These are phyloP conservation scores for Pelargonium nanum DNA, from an alignment of 345 rosid species.

Conservation along the genomic window DNA sequence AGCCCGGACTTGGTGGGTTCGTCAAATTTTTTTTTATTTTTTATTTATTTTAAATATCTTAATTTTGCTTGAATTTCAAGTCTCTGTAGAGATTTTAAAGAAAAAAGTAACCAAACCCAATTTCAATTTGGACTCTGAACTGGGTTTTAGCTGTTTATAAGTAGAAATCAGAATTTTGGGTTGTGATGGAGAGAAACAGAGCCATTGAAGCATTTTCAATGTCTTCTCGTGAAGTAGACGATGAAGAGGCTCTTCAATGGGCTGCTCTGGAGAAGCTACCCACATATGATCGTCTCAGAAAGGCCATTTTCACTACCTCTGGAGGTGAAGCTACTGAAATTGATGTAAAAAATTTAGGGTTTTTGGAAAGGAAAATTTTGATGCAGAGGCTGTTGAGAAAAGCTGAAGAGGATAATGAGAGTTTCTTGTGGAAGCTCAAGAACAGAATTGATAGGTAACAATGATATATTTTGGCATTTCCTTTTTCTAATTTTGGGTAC, in stretches of 20 bases:
- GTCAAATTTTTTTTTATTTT: no score
- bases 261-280: constrained; percentile 48
- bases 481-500: no score
- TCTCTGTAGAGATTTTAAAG: no score
- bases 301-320: constrained; percentile 19
- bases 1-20: no score
- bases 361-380: constrained; percentile 23
- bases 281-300: constrained; percentile 31
- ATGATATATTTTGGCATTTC: background rate
- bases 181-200: no score
- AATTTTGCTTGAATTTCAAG: no score
- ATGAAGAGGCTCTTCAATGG: no score
- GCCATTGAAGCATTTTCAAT: constrained; percentile 18
- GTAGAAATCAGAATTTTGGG: no score
- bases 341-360: constrained; percentile 22
- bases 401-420: constrained; percentile 34
- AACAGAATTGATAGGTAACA: constrained; percentile 9
- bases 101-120: no score
- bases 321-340: constrained; percentile 16
- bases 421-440: constrained; percentile 20
- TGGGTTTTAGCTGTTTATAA: no score
- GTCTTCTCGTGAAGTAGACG: constrained; percentile 25
- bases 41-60: no score
- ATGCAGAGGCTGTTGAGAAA: constrained; percentile 26
- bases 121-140: no score